Evolutionary conservation across 768 basidiomycete genomes (phyloP).

Genomic region (Mycena vitilis): DNA sequence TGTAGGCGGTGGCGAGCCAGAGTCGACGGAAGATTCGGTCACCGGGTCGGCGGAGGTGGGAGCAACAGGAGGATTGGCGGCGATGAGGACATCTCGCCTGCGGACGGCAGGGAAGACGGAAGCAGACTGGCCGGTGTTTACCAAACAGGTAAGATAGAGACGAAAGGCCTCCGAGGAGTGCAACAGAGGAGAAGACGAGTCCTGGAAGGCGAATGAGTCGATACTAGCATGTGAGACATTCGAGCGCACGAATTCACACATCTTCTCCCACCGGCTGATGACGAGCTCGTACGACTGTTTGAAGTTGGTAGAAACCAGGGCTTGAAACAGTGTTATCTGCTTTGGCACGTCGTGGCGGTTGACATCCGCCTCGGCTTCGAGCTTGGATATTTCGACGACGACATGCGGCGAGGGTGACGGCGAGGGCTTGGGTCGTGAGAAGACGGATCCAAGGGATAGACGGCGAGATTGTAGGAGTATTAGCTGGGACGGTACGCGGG

Average conservation of each 20-base stretch:
- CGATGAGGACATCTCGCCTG: constrained; percentile 73
- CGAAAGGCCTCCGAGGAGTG: constrained; percentile 79
- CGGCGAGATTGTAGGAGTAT: constrained; percentile 42
- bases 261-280: constrained; percentile 84
- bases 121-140: constrained; percentile 65
- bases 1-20: constrained; percentile 6
- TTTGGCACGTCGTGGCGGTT: constrained; percentile 75
- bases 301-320: constrained; percentile 71
- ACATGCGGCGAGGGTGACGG: constrained; percentile 69
- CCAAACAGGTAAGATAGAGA: constrained; percentile 76
- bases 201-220: constrained; percentile 53
- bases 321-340: constrained; percentile 78
- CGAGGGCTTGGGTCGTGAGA: constrained; percentile 58
- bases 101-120: constrained; percentile 76
- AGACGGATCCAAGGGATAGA: constrained; percentile 58
- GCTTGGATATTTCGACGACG: constrained; percentile 75
- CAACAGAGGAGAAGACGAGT: constrained; percentile 75
- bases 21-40: not conserved
- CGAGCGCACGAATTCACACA: constrained; percentile 82
- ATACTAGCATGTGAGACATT: constrained; percentile 8
- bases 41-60: constrained; percentile 33
- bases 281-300: constrained; percentile 78
- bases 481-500: constrained; percentile 25
- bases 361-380: constrained; percentile 84
- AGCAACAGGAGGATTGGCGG: constrained; percentile 43